These are phyloP conservation scores for Fraxinus excelsior DNA, from an alignment of 257 asterid genomes.

Conservation along the genomic window DNA sequence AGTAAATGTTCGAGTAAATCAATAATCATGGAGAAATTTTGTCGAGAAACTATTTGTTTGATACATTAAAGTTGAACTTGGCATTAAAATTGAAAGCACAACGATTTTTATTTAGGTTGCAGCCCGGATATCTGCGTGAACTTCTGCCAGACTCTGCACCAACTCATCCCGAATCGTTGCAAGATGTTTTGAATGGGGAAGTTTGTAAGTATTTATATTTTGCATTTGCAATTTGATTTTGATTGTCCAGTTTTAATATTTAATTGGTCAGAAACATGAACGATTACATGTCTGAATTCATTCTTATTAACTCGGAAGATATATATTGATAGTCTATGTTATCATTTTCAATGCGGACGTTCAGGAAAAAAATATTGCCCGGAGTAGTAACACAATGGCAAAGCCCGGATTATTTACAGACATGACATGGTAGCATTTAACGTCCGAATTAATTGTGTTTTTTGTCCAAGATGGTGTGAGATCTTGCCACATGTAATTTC, in stretches of 20 bases:
- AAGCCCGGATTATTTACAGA: slow-evolving; percentile 61
- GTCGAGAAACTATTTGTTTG: background rate
- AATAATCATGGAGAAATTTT: too few species aligned
- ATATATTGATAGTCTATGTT: slow-evolving; percentile 5
- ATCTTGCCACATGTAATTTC: too few species aligned
- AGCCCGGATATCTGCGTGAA: slow-evolving; percentile 95
- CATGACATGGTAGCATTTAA: too few species aligned
- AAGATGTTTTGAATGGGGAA: slow-evolving; percentile 77
- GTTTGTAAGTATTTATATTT: background rate
- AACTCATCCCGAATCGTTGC: slow-evolving; percentile 63
- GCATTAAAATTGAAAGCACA: background rate
- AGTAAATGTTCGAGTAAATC: background rate
- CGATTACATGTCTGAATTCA: background rate
- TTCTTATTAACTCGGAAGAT: background rate
- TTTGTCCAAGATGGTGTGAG: too few species aligned
- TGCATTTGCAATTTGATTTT: background rate
- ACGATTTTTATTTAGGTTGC: slow-evolving; percentile 20
- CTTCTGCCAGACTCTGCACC: slow-evolving; percentile 90
- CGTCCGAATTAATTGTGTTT: too few species aligned
- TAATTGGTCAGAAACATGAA: background rate
- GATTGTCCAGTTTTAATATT: background rate
- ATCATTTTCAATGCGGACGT: slow-evolving; percentile 52
- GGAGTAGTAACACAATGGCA: slow-evolving; percentile 95
- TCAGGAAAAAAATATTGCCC: slow-evolving; percentile 68
- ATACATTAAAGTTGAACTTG: background rate